Base-by-base conservation (phyloP, 1,284 basidiomycete species). In the Blastosporella zonata region DNA sequence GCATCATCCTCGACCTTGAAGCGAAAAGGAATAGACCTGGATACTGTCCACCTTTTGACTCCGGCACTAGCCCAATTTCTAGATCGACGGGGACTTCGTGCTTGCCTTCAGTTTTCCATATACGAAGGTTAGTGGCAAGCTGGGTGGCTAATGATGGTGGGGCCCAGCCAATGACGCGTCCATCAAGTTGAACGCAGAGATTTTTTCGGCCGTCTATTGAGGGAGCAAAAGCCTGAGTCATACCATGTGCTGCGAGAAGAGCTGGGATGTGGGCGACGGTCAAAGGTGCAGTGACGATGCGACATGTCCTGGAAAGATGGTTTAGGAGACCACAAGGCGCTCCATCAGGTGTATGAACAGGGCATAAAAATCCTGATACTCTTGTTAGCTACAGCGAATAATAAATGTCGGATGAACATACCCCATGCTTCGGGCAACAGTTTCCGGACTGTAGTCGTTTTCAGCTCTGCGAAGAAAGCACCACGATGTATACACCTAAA, bases 401-500 rank as follows among this genome's bases (percentile, higher is more conserved):
- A 17, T 36, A 44, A 28, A n/a, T 12, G 15, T 31, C 6, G 27
- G 15, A 28, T 12, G 15, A 9, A 64, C 79, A 57, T 61, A 90
- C 90, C 96, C 97, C 97, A 99, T 29, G 97, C 92, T 72, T 99
- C 97, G 10, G 97, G 97, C 17, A 99, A 75, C 52, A 99, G 74
- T 70, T 99, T 99, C 61, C 97, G 89, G 41, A 99, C 97, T 18
- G 94, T 88, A 0, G 97, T 99, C 0, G 97, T 99, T 77, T 99
- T 99, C 53, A 99, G 82, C 67, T 99, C 95, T 18, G 96, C 93
- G 65, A 99, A 99, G 82, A 99, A 99, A 36, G 97, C 94, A 69
- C 97, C 97, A 73, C 97, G 90, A 72, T 99, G 97, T 36, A 99
- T 95, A 67, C 92, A 97, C 49, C 97, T 81, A 77, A 99, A 99